Evolutionary conservation across 2,329 filamentous ascomycete species (phyloP).

Genomic region (Cercospora sp.): DNA sequence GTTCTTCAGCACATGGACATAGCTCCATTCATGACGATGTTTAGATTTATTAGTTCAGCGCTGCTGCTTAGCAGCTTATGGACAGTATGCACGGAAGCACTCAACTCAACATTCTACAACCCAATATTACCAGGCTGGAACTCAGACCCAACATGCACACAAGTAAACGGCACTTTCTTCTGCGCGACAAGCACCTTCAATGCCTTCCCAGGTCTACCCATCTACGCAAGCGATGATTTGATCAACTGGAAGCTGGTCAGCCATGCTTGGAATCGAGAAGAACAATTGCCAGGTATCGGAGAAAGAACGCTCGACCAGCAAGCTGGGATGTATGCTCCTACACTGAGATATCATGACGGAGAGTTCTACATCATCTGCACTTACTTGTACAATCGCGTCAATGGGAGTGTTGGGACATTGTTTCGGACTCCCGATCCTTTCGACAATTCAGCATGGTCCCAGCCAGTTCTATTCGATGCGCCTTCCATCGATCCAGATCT

Average conservation of each 20-base stretch:
- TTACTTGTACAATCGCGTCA: conserved; percentile 1
- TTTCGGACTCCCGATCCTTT: conserved; percentile 50
- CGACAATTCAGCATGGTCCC: conserved; percentile 48
- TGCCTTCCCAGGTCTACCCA: conserved; percentile 48
- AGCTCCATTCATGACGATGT: neutral
- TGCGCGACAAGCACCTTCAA: conserved; percentile 50
- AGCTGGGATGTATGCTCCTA: conserved; percentile 46
- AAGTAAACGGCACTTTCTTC: conserved; percentile 47
- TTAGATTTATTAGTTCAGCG: neutral
- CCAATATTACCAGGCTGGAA: conserved; percentile 51
- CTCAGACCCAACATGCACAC: conserved; percentile 49
- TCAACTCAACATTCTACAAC: conserved; percentile 40
- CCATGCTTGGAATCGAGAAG: conserved; percentile 40
- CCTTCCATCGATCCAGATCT: conserved; percentile 29
- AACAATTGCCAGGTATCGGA: conserved; percentile 41
- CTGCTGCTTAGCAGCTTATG: neutral
- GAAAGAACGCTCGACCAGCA: conserved; percentile 37
- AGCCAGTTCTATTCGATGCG: conserved; percentile 50
- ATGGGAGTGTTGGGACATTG: conserved; percentile 32
- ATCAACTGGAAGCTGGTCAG: conserved; percentile 44
- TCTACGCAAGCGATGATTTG: conserved; percentile 50
- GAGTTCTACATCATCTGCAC: conserved; percentile 41
- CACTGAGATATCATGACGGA: conserved; percentile 44
- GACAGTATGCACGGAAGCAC: neutral
- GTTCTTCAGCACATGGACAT: neutral